A percentile compares a stretch with the other conserved stretches of the same genome.
phyloP scores from a whole-genome alignment of 2,329 filamentous ascomycete species.

The Ophidiomyces ophidiicola region DNA sequence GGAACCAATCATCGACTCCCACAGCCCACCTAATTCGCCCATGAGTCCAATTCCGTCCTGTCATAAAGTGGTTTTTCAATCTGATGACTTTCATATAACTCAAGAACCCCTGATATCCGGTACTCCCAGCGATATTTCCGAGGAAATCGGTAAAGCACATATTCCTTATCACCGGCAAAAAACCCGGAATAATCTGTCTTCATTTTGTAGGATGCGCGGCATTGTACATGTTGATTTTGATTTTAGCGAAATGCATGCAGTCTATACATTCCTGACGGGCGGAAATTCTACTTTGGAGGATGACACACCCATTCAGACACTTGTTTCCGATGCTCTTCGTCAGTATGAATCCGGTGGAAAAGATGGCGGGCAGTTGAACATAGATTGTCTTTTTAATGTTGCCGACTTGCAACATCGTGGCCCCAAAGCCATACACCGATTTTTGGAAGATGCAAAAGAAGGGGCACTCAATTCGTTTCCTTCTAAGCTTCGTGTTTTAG shows the following conservation, averaged over 20 bases:
- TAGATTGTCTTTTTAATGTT: conserved; percentile 11
- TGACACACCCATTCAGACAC: conserved; percentile 18
- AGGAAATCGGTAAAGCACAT: not conserved
- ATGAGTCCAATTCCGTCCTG: not conserved
- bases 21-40: not conserved
- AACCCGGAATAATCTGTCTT: not conserved
- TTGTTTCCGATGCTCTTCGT: conserved; percentile 12
- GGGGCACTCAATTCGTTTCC: conserved; percentile 17
- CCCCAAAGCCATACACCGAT: conserved; percentile 16
- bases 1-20: not conserved
- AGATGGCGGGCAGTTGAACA: not conserved
- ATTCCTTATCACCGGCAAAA: not conserved
- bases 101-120: conserved; percentile 10
- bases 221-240: conserved; percentile 22
- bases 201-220: not conserved
- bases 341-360: too few relatives aligned
- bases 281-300: not conserved
- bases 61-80: conserved; percentile 13
- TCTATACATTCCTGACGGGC: conserved; percentile 15
- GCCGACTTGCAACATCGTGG: conserved; percentile 15
- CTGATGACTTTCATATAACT: conserved; percentile 14
- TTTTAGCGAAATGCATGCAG: conserved; percentile 17
- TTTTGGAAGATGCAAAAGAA: conserved; percentile 18
- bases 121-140: not conserved
- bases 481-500: conserved; percentile 9